Base-by-base conservation (phyloP, 1,284 basidiomycete species). In the Leccinum colubrinum region DNA sequence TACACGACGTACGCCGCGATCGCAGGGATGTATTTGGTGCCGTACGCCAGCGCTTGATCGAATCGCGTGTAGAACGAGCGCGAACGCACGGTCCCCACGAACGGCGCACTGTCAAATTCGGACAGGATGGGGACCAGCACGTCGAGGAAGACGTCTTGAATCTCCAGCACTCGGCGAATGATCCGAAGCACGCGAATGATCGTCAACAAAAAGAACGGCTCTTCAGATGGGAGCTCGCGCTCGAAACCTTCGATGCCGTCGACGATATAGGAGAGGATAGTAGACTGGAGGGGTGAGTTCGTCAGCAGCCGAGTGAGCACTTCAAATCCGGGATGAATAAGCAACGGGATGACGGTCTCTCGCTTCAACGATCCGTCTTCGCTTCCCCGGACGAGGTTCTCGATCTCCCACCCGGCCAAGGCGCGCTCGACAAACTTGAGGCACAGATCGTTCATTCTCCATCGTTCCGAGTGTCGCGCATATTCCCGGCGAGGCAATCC, bases 311-410 rank as follows among this genome's bases (percentile, higher is more conserved):
- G n/a, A n/a, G 89, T 86, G 76, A 97, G 85, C 58, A 98, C 79
- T 58, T 94, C 88, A 74, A 94, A 96, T 1, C 95, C 97, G 0
- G 97, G 95, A 73, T 98, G 94, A 2, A 89, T 72, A 9, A 89
- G 78, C 7, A 89, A 72, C 6, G 83, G 81, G 5, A 83, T 67
- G 35, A 90, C 71, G 0, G 78, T 72, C 30, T 89, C 88, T 25
- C 76, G 75, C 59, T 80, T 86, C 11, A 84, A 68, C 2, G 22
- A n/a, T n/a, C n/a, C n/a, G n/a, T 84, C 83, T 61, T 88, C 86
- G 1, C 79, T 74, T 20, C 77, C 74, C 3, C 80, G 74, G 33
- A 89, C 76, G 3, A 92, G 76, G 8, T 80, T 22, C 70, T 91
- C 88, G 57, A 97, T 78, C 70, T 2, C 94, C 75, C 92, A 97